Evolutionary conservation across 169 alveolate species (phyloP).

Genomic region (Perkinsus chesapeaki): DNA sequence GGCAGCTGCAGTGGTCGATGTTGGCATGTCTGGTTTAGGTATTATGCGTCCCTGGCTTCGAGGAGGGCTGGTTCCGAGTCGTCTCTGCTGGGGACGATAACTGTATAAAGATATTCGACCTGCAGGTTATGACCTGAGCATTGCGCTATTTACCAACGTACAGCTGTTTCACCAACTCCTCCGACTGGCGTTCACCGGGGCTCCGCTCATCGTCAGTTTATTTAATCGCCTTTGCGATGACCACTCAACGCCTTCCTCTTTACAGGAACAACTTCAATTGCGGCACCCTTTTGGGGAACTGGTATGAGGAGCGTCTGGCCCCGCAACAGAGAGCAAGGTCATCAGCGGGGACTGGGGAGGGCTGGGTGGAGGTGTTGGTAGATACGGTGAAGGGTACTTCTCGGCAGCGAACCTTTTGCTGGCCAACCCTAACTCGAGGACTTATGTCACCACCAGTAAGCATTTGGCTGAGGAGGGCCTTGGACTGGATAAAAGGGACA

Average conservation of each 20-base stretch:
- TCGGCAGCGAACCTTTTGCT: background rate
- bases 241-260: background rate
- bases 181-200: no score
- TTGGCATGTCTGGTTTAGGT: background rate
- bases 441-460: background rate
- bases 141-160: background rate
- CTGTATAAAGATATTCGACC: background rate
- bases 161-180: no score
- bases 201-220: no score
- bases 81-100: background rate
- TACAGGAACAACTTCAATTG: background rate
- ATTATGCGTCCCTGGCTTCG: background rate
- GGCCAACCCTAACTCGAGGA: background rate
- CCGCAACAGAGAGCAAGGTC: background rate
- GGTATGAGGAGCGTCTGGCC: background rate
- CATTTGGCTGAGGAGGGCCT: background rate
- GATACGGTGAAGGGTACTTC: background rate
- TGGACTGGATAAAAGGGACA: background rate
- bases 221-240: background rate
- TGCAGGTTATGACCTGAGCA: background rate
- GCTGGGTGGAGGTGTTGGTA: background rate
- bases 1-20: background rate
- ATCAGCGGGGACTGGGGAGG: background rate
- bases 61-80: background rate
- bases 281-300: background rate